A percentile compares a stretch with the other conserved stretches of the same genome.
These are phyloP conservation scores for Pulicaria dysenterica DNA, from an alignment of 129 eudicot species.

Conservation along the genomic window DNA sequence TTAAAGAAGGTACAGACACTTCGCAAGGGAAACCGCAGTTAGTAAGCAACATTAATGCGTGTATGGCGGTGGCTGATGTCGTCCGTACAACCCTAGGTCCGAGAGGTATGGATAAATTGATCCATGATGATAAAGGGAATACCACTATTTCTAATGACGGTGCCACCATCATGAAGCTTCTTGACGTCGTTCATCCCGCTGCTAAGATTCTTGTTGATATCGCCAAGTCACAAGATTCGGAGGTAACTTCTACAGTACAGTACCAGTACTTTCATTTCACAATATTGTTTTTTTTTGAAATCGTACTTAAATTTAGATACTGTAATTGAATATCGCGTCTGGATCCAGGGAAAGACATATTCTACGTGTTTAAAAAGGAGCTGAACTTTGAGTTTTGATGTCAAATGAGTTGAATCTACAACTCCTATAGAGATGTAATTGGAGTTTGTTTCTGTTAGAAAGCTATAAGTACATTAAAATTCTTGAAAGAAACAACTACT, in stretches of 20 bases:
- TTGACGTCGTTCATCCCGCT: constrained; percentile 93
- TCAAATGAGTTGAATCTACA: neutral
- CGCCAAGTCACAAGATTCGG: constrained; percentile 95
- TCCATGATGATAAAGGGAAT: constrained; percentile 93
- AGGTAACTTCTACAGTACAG: constrained; percentile 48
- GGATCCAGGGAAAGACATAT: neutral
- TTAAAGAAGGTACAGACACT: constrained; percentile 96
- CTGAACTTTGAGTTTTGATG: neutral
- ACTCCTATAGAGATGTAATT: neutral
- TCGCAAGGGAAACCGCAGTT: constrained; percentile 96
- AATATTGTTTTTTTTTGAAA: no score
- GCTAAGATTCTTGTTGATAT: constrained; percentile 98
- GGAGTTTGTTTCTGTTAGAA: no score
- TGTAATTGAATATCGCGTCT: neutral
- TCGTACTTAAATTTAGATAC: neutral
- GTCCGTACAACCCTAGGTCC: constrained; percentile 98
- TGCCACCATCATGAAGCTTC: constrained; percentile 99
- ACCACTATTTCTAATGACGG: constrained; percentile 97
- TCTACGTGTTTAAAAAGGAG: neutral
- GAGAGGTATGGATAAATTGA: constrained; percentile 96
- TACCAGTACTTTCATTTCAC: no score
- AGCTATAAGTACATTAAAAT: no score
- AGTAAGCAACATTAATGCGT: constrained; percentile 91
- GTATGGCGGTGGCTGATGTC: constrained; percentile 90
- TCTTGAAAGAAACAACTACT: no score